Conservation (phyloP, 169 alveolate species). For the Condylostoma magnum region DNA sequence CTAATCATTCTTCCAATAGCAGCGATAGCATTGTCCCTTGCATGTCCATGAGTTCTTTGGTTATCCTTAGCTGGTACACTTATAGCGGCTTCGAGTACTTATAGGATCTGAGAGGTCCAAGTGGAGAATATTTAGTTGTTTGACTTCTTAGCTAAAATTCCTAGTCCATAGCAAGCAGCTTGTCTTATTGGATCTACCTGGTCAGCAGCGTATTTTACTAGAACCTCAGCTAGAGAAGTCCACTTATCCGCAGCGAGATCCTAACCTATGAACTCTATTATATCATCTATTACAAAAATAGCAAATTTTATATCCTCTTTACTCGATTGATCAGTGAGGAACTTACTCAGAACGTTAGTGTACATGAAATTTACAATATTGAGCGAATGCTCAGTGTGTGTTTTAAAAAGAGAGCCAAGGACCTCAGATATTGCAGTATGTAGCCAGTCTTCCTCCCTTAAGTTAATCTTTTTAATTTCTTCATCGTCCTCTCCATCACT, state of each 20-base stretch:
- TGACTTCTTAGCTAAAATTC: constrained; percentile 59
- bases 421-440: constrained; percentile 76
- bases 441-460: constrained; percentile 65
- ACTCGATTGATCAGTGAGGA: constrained; percentile 50
- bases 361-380: constrained; percentile 56
- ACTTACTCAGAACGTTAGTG: constrained; percentile 62
- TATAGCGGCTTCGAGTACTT: constrained; percentile 48
- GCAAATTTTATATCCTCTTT: constrained; percentile 58
- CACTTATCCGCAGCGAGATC: constrained; percentile 54
- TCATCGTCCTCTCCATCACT: constrained; percentile 67
- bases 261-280: constrained; percentile 78
- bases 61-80: constrained; percentile 48
- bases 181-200: constrained; percentile 69
- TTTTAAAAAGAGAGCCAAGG: constrained; percentile 78
- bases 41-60: constrained; percentile 67
- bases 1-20: constrained; percentile 79
- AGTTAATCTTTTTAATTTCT: constrained; percentile 62
- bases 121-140: constrained; percentile 41
- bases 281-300: constrained; percentile 77
- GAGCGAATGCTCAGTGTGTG: constrained; percentile 64
- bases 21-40: constrained; percentile 80
- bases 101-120: constrained; percentile 39
- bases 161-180: constrained; percentile 84
- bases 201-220: constrained; percentile 53
- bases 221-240: constrained; percentile 53